Evolutionary conservation across 495 filamentous ascomycete genomes (phyloP).

Genomic region (Terfezia boudieri): DNA sequence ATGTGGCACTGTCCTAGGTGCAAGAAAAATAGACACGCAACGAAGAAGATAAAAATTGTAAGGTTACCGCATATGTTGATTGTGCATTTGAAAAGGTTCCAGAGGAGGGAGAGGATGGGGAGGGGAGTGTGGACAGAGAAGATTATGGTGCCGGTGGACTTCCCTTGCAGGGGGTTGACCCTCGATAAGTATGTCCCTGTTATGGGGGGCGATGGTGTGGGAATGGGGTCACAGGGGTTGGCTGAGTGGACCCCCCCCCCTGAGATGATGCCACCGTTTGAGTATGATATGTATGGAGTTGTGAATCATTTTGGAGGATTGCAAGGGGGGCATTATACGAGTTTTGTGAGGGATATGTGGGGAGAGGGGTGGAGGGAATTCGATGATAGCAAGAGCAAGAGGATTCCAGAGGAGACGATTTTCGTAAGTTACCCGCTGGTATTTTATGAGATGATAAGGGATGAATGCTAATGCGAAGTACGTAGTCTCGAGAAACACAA

Average conservation of each 20-base stretch:
- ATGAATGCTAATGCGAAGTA: too few species aligned
- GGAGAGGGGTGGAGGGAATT: slow-evolving; percentile 41
- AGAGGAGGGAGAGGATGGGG: slow-evolving; percentile 18
- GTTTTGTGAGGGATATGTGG: slow-evolving; percentile 37
- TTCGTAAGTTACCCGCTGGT: slow-evolving; percentile 9
- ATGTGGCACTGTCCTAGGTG: slow-evolving; percentile 51
- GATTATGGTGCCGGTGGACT: slow-evolving; percentile 44
- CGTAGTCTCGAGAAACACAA: too few species aligned
- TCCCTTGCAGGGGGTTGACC: slow-evolving; percentile 40
- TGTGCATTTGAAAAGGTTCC: slow-evolving; percentile 55
- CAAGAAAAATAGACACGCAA: slow-evolving; percentile 43
- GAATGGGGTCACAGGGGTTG: slow-evolving; percentile 8
- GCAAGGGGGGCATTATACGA: slow-evolving; percentile 47
- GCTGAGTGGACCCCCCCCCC: slow-evolving; percentile 1
- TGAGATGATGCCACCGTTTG: slow-evolving; percentile 39
- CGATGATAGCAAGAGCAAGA: slow-evolving; percentile 35
- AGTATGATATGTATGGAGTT: slow-evolving; percentile 51
- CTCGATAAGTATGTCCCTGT: slow-evolving; percentile 37
- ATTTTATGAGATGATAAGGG: not conserved
- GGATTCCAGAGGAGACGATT: slow-evolving; percentile 13
- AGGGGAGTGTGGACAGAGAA: slow-evolving; percentile 33
- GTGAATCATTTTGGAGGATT: slow-evolving; percentile 44
- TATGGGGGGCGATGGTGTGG: slow-evolving; percentile 16
- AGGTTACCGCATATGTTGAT: slow-evolving; percentile 47
- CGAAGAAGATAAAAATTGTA: slow-evolving; percentile 51